Evolutionary conservation across 805 yeast genomes (phyloP), one percentile per base, ranked within the genome.

Genomic region (Metschnikowia sp.): DNA sequence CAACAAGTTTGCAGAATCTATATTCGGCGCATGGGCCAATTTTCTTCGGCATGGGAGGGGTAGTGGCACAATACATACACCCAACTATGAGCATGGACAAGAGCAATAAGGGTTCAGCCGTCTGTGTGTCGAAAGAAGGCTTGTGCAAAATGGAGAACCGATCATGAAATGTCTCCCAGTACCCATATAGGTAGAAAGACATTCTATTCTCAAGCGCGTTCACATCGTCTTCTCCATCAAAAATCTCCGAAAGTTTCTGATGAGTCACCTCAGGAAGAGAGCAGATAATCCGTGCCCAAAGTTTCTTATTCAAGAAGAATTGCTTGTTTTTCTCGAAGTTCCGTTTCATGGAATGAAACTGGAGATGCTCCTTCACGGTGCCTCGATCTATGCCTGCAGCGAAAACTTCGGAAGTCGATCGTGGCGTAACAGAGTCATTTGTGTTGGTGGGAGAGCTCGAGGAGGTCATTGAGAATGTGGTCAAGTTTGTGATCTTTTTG

Each of bases 131-230:
- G 50, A 83, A 84, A 5, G 86, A 75, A 3, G 85, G 83, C 42
- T 70, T 69, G 58, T 83, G 88, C 26, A 83, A 62, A 34, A 83
- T 69, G 2, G 86, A 77, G 50, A 78, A 79, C 53, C 82, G 78
- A 0, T 82, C 79, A 56, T 82, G 84, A 56, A 80, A 82, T 11
- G 74, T 70, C 33, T 66, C 64, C 88, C 88, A 83, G 58, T 80
- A 83, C 8, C 56, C 65, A 51, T 58, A 69, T 34, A 64, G 53
- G 54, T 61, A 64, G 61, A 68, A 62, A 12, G 78, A 59, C 44
- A 74, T 52, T 42, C 74, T 44, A 51, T 65, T 65, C 51, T 69
- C 64, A 31, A 65, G 31, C 47, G 56, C 44, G 63, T 63, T 48
- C 18, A 48, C 39, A 48, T 67, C 51, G 32, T 51, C 32, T 4